Evolutionary conservation across 2,329 filamentous ascomycete genomes (phyloP).

Genomic region (Fusarium falciforme): DNA sequence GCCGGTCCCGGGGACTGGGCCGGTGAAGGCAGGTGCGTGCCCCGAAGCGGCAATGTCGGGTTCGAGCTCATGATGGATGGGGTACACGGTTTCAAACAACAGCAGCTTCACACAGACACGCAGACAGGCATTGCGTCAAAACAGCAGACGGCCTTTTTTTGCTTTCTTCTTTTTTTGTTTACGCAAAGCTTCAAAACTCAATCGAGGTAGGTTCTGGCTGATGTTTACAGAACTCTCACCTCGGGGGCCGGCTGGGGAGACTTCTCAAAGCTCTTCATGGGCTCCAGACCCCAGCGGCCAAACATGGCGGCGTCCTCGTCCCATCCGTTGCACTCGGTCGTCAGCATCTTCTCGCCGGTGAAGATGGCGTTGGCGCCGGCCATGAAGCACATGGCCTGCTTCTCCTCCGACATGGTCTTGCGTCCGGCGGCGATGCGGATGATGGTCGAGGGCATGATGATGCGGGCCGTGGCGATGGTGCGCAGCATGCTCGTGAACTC

Average conservation of each 20-base stretch:
- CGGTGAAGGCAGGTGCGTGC: slow-evolving; percentile 5
- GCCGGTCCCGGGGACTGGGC: slow-evolving; percentile 16
- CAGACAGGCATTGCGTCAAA: neutral
- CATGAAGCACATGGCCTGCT: slow-evolving; percentile 90
- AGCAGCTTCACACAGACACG: neutral
- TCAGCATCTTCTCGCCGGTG: slow-evolving; percentile 95
- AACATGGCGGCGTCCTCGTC: slow-evolving; percentile 90
- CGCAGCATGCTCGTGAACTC: slow-evolving; percentile 83
- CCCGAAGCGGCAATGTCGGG: neutral
- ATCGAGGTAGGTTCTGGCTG: neutral
- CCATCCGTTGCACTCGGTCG: slow-evolving; percentile 91
- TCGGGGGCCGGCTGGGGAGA: slow-evolving; percentile 41
- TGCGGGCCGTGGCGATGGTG: slow-evolving; percentile 84
- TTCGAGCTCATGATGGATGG: neutral
- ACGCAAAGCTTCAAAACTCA: neutral
- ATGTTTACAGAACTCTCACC: slow-evolving; percentile 39
- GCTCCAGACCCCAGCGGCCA: slow-evolving; percentile 81
- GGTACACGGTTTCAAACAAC: neutral
- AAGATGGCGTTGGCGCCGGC: slow-evolving; percentile 95
- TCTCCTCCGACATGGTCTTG: slow-evolving; percentile 86
- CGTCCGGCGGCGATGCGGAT: slow-evolving; percentile 88
- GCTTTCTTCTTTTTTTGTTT: neutral
- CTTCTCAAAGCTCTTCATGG: slow-evolving; percentile 72
- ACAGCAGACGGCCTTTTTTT: neutral
- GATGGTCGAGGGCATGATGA: slow-evolving; percentile 87